These are phyloP conservation scores for Cryptosporidium sp. DNA, from an alignment of 169 alveolate species.

Conservation along the genomic window DNA sequence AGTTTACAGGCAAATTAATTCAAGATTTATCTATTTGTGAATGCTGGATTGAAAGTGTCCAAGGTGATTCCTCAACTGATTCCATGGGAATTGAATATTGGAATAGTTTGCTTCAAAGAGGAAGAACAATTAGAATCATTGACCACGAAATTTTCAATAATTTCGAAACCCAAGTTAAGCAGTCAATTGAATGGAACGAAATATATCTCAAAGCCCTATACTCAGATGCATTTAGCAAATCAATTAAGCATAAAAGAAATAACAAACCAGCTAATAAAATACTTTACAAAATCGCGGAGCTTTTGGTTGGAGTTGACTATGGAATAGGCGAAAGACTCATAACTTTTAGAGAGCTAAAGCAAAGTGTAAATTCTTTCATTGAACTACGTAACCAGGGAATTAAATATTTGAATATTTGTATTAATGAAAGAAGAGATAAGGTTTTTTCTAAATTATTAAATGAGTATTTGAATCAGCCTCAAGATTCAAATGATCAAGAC, in stretches of 20 bases:
- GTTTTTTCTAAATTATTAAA: constrained; percentile 16
- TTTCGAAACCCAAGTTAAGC: constrained; percentile 4
- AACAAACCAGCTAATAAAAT: constrained; percentile 9
- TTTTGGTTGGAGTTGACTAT: constrained; percentile 17
- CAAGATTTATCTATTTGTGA: constrained; percentile 23
- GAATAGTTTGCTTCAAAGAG: constrained; percentile 40
- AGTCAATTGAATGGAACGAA: constrained; percentile 52
- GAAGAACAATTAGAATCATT: constrained; percentile 29
- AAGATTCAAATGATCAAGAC: background rate
- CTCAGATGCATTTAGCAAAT: background rate
- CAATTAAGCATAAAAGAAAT: constrained; percentile 2
- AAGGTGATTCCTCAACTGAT: background rate
- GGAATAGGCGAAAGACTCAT: constrained; percentile 43
- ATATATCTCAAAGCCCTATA: background rate
- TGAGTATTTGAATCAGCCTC: background rate
- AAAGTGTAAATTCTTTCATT: constrained; percentile 15
- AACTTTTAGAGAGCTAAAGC: constrained; percentile 24
- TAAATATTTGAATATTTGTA: constrained; percentile 4
- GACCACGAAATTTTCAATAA: constrained; percentile 2
- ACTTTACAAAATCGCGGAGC: constrained; percentile 7
- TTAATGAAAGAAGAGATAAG: constrained; percentile 20
- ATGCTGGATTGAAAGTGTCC: constrained; percentile 1
- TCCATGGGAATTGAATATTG: constrained; percentile 23
- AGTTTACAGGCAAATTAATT: constrained; percentile 45
- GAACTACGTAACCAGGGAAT: constrained; percentile 24